Evolutionary conservation across 1,139 yeast genomes (phyloP).

Genomic region (Scheffersomyces quercinus): DNA sequence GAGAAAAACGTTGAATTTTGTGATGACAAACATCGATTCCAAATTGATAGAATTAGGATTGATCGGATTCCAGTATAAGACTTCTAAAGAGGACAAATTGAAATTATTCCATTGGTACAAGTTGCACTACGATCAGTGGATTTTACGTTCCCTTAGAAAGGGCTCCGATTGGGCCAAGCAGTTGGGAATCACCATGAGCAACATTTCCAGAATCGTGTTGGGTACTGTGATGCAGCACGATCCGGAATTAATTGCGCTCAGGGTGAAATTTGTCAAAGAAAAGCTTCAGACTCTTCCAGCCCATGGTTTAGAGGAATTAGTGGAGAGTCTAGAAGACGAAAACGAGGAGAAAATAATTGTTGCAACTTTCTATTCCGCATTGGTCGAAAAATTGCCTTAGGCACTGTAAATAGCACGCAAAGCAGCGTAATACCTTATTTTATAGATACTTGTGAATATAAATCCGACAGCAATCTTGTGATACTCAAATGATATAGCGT

Average conservation of each 20-base stretch:
- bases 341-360: conserved; percentile 19
- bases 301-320: conserved; percentile 31
- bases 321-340: conserved; percentile 19
- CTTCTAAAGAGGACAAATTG: conserved; percentile 14
- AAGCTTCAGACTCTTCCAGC: conserved; percentile 33
- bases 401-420: too few relatives aligned
- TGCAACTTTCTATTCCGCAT: conserved; percentile 8
- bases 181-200: conserved; percentile 40
- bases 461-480: too few relatives aligned
- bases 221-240: conserved; percentile 44
- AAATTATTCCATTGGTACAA: conserved; percentile 57
- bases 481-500: too few relatives aligned
- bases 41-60: conserved; percentile 55
- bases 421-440: too few relatives aligned
- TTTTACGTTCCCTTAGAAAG: conserved; percentile 39
- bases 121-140: conserved; percentile 53
- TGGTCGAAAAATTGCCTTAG: not conserved
- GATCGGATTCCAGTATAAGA: conserved; percentile 46
- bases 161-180: conserved; percentile 47
- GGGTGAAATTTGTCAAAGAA: conserved; percentile 28
- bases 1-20: conserved; percentile 54
- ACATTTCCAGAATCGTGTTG: conserved; percentile 41
- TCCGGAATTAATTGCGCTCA: conserved; percentile 21
- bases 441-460: too few relatives aligned
- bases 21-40: conserved; percentile 54